Evolutionary conservation across 2,329 filamentous ascomycete species (phyloP).

Genomic region (Penicillium oxalicum): DNA sequence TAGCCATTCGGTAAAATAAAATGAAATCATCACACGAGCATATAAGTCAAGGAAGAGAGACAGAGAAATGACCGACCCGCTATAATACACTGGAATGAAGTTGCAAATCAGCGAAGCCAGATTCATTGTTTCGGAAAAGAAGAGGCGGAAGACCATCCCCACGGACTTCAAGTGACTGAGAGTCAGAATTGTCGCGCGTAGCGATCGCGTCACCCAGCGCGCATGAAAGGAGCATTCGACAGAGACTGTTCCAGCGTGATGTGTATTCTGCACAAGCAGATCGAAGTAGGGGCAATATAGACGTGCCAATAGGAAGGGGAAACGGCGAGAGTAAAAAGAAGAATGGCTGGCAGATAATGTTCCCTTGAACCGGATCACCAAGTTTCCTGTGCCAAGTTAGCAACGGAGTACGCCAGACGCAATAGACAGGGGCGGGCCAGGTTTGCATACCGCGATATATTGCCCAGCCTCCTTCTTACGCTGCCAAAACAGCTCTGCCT

Average conservation of each 20-base stretch:
- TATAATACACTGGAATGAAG: constrained; percentile 13
- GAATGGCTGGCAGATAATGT: not conserved
- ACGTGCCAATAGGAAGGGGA: too few species aligned
- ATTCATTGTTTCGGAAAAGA: not conserved
- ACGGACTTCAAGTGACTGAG: too few species aligned
- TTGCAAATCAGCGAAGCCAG: not conserved
- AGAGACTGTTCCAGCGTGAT: too few species aligned
- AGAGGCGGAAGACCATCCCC: too few species aligned
- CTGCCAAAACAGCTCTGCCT: constrained; percentile 82
- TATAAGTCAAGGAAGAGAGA: constrained; percentile 1
- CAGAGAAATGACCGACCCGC: constrained; percentile 10
- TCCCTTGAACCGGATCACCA: constrained; percentile 20
- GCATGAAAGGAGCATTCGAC: too few species aligned
- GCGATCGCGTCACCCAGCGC: too few species aligned
- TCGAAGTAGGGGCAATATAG: too few species aligned
- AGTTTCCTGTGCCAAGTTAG: constrained; percentile 26
- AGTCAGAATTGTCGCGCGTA: too few species aligned
- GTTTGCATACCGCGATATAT: constrained; percentile 69
- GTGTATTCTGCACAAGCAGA: too few species aligned
- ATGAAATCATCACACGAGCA: constrained; percentile 2
- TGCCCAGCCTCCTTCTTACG: constrained; percentile 88
- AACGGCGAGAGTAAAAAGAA: too few species aligned
- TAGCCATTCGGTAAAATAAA: not conserved
- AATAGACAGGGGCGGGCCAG: not conserved
- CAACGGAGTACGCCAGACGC: not conserved